phyloP scores from a whole-genome alignment of 1,139 yeast species.

The Lodderomyces metapsilosis region DNA sequence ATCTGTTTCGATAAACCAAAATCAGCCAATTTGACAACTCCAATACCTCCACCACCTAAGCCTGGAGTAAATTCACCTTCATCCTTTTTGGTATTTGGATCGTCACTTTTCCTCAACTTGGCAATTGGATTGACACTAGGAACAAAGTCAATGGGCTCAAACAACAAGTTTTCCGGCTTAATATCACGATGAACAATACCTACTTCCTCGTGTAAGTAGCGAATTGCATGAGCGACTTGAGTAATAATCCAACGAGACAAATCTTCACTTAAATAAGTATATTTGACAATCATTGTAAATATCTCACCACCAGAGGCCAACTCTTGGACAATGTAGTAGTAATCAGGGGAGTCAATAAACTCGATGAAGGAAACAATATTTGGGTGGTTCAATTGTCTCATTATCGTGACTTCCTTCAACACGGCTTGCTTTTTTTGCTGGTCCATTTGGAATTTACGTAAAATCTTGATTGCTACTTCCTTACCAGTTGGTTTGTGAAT shows the following conservation, averaged over 20 bases:
- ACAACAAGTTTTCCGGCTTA: constrained; percentile 55
- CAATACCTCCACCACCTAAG: constrained; percentile 54
- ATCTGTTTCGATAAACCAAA: constrained; percentile 58
- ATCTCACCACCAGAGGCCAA: constrained; percentile 56
- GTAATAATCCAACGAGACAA: constrained; percentile 50
- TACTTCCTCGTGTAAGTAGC: constrained; percentile 54
- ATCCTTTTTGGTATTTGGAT: constrained; percentile 47
- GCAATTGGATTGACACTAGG: constrained; percentile 39
- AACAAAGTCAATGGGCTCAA: constrained; percentile 59
- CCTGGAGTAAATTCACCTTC: constrained; percentile 51
- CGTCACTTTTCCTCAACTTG: constrained; percentile 45
- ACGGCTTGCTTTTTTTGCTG: constrained; percentile 52
- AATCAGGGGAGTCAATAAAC: constrained; percentile 47
- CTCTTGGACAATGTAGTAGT: constrained; percentile 56
- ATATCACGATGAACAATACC: constrained; percentile 59
- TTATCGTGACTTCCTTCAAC: constrained; percentile 56
- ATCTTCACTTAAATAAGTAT: constrained; percentile 56
- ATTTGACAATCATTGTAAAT: constrained; percentile 55
- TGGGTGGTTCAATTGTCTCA: constrained; percentile 53
- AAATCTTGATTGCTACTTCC: constrained; percentile 67
- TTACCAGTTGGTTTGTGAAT: constrained; percentile 39
- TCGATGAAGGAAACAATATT: constrained; percentile 49
- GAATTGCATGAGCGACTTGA: constrained; percentile 50
- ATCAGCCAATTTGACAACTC: constrained; percentile 53
- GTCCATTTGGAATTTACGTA: constrained; percentile 57